Base-by-base conservation (phyloP, 225 moss, liverwort and hornwort species). In the Neckera pumila region DNA sequence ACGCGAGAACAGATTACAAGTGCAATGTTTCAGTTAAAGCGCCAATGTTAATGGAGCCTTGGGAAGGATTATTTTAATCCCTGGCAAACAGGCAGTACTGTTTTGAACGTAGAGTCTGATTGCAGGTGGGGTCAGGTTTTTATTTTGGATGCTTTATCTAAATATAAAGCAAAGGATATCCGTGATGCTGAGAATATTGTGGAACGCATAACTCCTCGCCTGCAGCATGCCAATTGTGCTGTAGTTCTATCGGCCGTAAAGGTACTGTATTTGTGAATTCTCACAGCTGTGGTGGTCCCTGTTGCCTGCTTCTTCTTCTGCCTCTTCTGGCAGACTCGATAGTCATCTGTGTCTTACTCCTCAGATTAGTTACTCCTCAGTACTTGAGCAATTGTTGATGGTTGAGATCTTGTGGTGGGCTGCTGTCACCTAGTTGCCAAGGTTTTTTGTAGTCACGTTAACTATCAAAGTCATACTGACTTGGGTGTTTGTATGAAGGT, bases 211-310 rank as follows among this genome's bases (percentile, higher is more conserved):
- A 99, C 98, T 82, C 98, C 98, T 78, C 97, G 98, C 25, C 86
- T 99, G 87, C 98, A 99, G 92, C 98, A 99, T 94, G 98, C 98
- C 62, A 99, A 99, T 61, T 99, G 98, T 93, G 98, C 97, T 33
- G 98, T 99, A 11, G 98, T 99, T 49, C 89, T 99, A 62, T 99
- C 98, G 89, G 98, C 97, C 54, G 97, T 97, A 16, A 99, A 99
- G 98, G 98, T 98, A 92, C 43, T 62, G 58, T 45, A 56, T 57
- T 60, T 77, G 72, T 85, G 78, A 72, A 14, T 70, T 57, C 18
- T 84, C 40, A 5, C 57, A 69, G 43, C 59, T 87, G 27, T 82
- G 49, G 40, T 20, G 67, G 71, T 77, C 76, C 53, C 21, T 87
- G 76, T 85, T 87, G 34, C 66, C 45, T 83, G 66, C 21, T 43